Evolutionary conservation across 148 eudicot genomes (phyloP).

Genomic region (Rhododendron griersonianum): DNA sequence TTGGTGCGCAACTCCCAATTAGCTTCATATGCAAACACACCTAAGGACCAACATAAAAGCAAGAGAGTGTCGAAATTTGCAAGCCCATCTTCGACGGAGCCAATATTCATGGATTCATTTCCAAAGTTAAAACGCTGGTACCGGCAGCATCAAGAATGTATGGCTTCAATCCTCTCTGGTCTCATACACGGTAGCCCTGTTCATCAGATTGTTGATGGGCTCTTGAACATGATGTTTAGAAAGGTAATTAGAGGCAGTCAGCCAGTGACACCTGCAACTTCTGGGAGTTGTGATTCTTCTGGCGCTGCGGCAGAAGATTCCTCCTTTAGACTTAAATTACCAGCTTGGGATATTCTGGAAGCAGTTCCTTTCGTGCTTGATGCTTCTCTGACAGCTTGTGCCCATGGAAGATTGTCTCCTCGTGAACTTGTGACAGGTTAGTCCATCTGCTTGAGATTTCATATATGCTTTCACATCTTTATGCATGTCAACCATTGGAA

Average conservation of each 20-base stretch:
- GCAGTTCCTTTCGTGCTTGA: conserved; percentile 94
- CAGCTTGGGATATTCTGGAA: conserved; percentile 96
- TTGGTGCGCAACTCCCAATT: conserved; percentile 69
- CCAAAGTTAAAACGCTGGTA: conserved; percentile 90
- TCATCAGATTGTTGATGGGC: conserved; percentile 76
- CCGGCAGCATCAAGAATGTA: conserved; percentile 80
- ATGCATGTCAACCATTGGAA: not conserved
- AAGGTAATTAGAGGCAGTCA: conserved; percentile 60
- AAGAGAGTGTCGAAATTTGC: conserved; percentile 44
- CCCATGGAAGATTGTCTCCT: conserved; percentile 81
- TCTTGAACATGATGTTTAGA: conserved; percentile 76
- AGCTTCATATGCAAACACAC: conserved; percentile 24
- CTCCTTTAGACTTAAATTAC: conserved; percentile 57
- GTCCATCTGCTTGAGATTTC: conserved; percentile 17
- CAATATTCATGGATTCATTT: conserved; percentile 82
- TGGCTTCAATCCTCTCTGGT: conserved; percentile 81
- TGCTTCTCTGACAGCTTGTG: conserved; percentile 89
- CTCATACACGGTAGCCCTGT: conserved; percentile 76
- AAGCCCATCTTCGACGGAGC: conserved; percentile 46
- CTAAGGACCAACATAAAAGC: conserved; percentile 33
- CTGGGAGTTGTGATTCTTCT: conserved; percentile 80
- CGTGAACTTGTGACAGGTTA: conserved; percentile 93
- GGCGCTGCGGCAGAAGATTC: conserved; percentile 63
- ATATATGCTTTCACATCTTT: not conserved
- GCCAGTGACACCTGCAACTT: conserved; percentile 33